These are phyloP conservation scores for Boletus sp. DNA, from an alignment of 768 basidiomycete genomes.

Conservation along the genomic window DNA sequence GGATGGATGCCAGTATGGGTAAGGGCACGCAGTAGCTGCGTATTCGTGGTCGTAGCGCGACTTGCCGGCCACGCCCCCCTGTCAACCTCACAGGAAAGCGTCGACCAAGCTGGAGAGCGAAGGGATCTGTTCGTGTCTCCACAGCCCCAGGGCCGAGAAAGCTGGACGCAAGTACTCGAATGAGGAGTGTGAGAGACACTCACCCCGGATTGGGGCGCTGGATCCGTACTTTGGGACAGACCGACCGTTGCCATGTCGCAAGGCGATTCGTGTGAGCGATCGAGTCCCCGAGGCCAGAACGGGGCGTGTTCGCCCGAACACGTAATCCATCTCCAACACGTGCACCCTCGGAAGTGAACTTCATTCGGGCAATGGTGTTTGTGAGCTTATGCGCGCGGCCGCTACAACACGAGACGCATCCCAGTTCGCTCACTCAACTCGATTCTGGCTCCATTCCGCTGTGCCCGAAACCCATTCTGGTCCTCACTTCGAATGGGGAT, in stretches of 20 bases:
- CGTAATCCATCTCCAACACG: conserved; percentile 27
- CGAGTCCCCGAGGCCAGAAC: conserved; percentile 26
- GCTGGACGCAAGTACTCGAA: conserved; percentile 7
- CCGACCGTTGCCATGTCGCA: conserved; percentile 23
- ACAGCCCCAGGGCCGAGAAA: conserved; percentile 27
- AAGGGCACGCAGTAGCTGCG: conserved; percentile 27
- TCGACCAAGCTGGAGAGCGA: conserved; percentile 14
- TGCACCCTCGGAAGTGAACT: conserved; percentile 25
- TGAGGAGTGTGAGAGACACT: conserved; percentile 22
- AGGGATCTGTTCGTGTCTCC: conserved; percentile 26
- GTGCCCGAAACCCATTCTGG: conserved; percentile 15
- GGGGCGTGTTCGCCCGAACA: conserved; percentile 21
- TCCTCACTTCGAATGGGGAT: conserved; percentile 17
- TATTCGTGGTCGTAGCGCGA: conserved; percentile 16
- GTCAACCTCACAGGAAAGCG: conserved; percentile 20
- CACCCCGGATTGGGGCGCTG: conserved; percentile 12
- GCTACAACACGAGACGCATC: conserved; percentile 18
- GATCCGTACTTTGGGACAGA: conserved; percentile 10
- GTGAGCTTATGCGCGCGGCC: conserved; percentile 8
- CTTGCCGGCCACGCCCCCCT: conserved; percentile 15
- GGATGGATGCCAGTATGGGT: conserved; percentile 24
- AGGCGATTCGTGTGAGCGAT: conserved; percentile 26
- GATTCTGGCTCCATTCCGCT: conserved; percentile 6
- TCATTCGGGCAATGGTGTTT: conserved; percentile 12
- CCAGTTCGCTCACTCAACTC: conserved; percentile 9